Base-by-base conservation (phyloP, 495 filamentous ascomycete species). In the Clohesyomyces aquaticus region DNA sequence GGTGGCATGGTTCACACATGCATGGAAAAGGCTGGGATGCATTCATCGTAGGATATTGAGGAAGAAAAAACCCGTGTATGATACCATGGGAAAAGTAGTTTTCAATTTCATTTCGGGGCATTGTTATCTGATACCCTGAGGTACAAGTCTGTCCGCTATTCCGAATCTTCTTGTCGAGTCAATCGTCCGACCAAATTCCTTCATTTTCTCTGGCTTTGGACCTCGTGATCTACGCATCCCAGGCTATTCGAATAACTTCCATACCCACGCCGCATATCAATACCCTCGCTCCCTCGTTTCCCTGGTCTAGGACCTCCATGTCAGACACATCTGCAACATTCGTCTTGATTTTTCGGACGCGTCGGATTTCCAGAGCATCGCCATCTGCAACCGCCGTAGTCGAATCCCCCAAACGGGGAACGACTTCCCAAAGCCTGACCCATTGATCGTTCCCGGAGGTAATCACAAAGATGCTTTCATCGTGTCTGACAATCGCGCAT, bases 371-470 rank as follows among this genome's bases (percentile, higher is more conserved):
- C 3, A 89, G 76, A 4, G 61, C 72, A 2, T 80, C 71, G 26
- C 75, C 72, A 12, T 2, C 25, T 22, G 9, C 43, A 2, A 6
- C 10, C 1, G 22, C 26, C 27, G 8, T 48, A n/a, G 11, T 66
- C 75, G 55, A 26, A 29, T 61, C 48, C 11, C 29, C 59, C 4
- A 77, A 62, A 52, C 82, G 75, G 27, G 83, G 66, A 0, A 55
- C 57, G 19, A 87, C 65, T 1, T 66, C 71, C 93, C 93, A 97
- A 1, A 88, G 65, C 70, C 89, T 91, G 56, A 96, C 71, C 21
- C 86, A 81, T 76, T 96, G 92, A 70, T 97, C 94, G 58, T 89
- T 91, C 25, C 91, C 86, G 0, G 85, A 82, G 1, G 84, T 87
- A 4, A 83, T 82, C 1, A 91, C 59, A n/a, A 38, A 45, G 14